Evolutionary conservation across 169 alveolate genomes (phyloP).

Genomic region (Blepharisma undulans): DNA sequence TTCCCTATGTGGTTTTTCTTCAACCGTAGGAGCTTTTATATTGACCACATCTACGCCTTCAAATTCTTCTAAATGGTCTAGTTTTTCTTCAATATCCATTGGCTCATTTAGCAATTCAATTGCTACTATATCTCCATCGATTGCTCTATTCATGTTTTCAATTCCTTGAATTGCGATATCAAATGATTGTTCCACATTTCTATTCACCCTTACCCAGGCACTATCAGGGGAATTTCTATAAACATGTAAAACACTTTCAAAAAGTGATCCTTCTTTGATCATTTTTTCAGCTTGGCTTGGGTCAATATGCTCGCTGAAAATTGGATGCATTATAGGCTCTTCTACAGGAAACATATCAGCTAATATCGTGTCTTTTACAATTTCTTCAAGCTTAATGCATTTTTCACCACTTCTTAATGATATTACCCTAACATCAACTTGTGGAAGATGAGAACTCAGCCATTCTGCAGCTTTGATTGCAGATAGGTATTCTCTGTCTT

Average conservation of each 20-base stretch:
- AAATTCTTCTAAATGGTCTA: constrained; percentile 63
- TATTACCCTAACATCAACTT: not conserved
- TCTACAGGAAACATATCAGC: constrained; percentile 8
- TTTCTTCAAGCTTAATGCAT: not conserved
- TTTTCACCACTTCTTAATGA: not conserved
- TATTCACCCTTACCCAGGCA: constrained; percentile 4
- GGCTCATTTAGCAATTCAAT: constrained; percentile 87
- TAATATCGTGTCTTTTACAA: not conserved
- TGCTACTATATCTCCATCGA: constrained; percentile 97
- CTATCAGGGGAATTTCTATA: not conserved
- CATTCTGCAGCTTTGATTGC: not conserved
- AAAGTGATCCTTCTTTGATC: constrained; percentile 27
- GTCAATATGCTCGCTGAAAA: constrained; percentile 16
- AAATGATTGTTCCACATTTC: not conserved
- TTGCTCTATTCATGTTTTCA: constrained; percentile 93
- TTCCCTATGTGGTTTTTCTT: constrained; percentile 61
- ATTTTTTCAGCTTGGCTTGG: not conserved
- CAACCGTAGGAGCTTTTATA: constrained; percentile 56
- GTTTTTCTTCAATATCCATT: constrained; percentile 57
- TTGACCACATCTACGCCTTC: constrained; percentile 60
- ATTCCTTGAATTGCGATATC: constrained; percentile 73
- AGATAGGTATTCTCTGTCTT: not conserved
- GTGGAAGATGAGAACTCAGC: not conserved
- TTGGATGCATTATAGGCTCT: not conserved
- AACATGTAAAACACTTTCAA: constrained; percentile 27